phyloP scores from a whole-genome alignment of 371 early-diverging fungal genomes.

The Mucor indicus region DNA sequence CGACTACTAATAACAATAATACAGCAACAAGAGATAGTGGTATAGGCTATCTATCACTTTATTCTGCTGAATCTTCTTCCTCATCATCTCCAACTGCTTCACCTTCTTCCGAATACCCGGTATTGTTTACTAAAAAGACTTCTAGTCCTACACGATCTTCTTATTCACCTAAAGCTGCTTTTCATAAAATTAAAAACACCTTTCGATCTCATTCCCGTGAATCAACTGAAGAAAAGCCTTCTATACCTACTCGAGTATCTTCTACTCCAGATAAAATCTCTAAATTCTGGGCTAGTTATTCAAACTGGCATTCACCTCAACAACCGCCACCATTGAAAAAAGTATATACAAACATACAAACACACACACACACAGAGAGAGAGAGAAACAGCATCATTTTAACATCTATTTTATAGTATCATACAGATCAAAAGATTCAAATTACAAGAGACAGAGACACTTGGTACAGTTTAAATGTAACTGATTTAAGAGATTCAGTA shows the following conservation, averaged over 20 bases:
- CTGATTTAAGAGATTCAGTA: conserved; percentile 48
- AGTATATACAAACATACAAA: too few species aligned
- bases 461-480: conserved; percentile 54
- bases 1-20: neutral
- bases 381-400: too few species aligned
- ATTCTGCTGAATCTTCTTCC: conserved; percentile 13
- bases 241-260: conserved; percentile 43
- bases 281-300: conserved; percentile 39
- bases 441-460: conserved; percentile 56
- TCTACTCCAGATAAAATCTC: conserved; percentile 39
- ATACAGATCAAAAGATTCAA: conserved; percentile 47
- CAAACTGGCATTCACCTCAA: too few species aligned
- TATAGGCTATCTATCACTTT: conserved; percentile 15
- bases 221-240: conserved; percentile 4
- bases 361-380: too few species aligned
- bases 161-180: conserved; percentile 39
- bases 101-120: conserved; percentile 1
- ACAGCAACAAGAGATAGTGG: conserved; percentile 8
- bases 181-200: conserved; percentile 30
- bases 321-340: too few species aligned
- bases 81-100: conserved; percentile 2
- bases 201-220: conserved; percentile 13
- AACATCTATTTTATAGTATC: too few species aligned
- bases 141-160: conserved; percentile 21
- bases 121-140: neutral